These are phyloP conservation scores for Trichoderma aggressivum DNA, from an alignment of 2,329 filamentous ascomycete genomes.

Conservation along the genomic window DNA sequence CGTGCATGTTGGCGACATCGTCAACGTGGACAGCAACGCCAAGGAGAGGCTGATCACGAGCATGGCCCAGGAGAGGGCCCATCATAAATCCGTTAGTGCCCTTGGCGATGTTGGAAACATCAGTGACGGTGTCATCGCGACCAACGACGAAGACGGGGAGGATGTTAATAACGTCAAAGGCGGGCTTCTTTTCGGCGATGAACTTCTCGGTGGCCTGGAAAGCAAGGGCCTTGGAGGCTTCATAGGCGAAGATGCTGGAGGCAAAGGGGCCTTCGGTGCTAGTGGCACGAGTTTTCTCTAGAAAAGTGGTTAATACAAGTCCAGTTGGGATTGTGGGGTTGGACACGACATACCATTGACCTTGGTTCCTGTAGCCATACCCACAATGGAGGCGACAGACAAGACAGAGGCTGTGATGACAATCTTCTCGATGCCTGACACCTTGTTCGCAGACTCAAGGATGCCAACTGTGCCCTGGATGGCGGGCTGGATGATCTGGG, in stretches of 20 bases:
- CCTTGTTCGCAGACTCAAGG: conserved; percentile 35
- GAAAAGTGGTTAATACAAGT: background rate
- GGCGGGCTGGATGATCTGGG: conserved; percentile 31
- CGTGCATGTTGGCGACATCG: conserved; percentile 21
- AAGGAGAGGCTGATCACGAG: conserved; percentile 23
- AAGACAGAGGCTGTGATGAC: conserved; percentile 42
- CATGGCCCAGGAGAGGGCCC: conserved; percentile 33
- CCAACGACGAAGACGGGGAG: conserved; percentile 38
- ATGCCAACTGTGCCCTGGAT: conserved; percentile 37
- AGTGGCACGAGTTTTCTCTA: background rate
- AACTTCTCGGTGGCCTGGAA: conserved; percentile 34
- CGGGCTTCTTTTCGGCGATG: conserved; percentile 31
- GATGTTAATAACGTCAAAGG: conserved; percentile 36
- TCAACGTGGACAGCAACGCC: conserved; percentile 25
- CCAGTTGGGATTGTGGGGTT: background rate
- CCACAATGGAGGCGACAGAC: conserved; percentile 20
- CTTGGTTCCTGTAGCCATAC: background rate
- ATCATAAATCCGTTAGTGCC: conserved; percentile 36
- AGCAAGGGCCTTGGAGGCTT: conserved; percentile 35
- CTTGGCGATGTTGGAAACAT: conserved; percentile 17
- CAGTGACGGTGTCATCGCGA: conserved; percentile 31
- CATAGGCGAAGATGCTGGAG: conserved; percentile 34
- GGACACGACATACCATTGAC: conserved; percentile 6
- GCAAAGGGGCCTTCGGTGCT: conserved; percentile 27
- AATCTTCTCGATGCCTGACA: conserved; percentile 35